Evolutionary conservation across 75 land plant species (phyloP).

Genomic region (Selaginella tamariscina): DNA sequence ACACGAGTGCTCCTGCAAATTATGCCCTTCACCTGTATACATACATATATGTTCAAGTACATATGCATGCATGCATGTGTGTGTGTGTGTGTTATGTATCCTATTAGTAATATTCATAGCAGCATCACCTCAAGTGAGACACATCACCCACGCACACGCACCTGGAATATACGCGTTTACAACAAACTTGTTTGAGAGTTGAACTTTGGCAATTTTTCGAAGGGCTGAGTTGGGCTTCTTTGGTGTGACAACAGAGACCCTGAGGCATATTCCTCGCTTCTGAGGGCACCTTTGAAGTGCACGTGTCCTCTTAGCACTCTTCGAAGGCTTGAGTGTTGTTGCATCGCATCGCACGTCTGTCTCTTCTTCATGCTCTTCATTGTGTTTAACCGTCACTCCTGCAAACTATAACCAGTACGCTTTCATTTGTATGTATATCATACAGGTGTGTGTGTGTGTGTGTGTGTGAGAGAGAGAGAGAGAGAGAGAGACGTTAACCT

Average conservation of each 20-base stretch:
- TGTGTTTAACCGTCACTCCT: no score
- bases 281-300: conserved; percentile 21
- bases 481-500: no score
- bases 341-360: not conserved
- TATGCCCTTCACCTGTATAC: conserved; percentile 24
- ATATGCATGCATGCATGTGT: no score
- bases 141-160: no score
- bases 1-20: conserved; percentile 25
- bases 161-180: conserved; percentile 13
- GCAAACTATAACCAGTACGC: no score
- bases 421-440: no score
- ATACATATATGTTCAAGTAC: no score
- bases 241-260: conserved; percentile 19
- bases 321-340: not conserved
- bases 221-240: conserved; percentile 28
- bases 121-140: no score
- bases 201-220: conserved; percentile 23
- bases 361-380: not conserved
- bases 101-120: no score
- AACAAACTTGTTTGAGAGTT: conserved; percentile 14
- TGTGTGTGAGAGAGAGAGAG: no score
- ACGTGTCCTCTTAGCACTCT: conserved; percentile 4
- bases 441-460: no score
- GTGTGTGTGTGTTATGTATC: no score
- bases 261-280: conserved; percentile 23